These are phyloP conservation scores for Zymoseptoria tritici DNA, from an alignment of 2,329 filamentous ascomycete genomes.

Conservation along the genomic window DNA sequence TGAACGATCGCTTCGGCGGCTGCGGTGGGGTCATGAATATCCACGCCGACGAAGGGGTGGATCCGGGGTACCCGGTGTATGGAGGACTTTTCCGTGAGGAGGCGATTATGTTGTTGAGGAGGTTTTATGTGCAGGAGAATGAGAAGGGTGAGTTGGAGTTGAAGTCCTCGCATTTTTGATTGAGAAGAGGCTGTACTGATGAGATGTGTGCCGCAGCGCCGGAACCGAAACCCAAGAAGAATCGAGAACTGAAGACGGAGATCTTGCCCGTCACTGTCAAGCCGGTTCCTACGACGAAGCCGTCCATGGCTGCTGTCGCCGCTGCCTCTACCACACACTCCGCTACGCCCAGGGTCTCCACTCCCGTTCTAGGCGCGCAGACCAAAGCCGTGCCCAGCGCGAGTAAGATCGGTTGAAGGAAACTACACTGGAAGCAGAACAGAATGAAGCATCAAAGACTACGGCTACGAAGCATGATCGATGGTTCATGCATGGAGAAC, in stretches of 20 bases:
- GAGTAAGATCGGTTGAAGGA: background rate
- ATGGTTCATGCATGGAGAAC: background rate
- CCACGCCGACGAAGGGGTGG: constrained; percentile 67
- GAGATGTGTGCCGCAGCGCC: constrained; percentile 40
- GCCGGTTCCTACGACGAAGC: constrained; percentile 4
- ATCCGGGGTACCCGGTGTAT: constrained; percentile 71
- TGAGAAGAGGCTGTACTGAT: no score
- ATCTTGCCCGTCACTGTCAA: constrained; percentile 42
- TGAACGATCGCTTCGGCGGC: constrained; percentile 94
- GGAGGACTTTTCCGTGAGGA: constrained; percentile 86
- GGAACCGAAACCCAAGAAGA: constrained; percentile 58
- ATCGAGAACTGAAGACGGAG: constrained; percentile 54
- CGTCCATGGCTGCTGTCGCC: background rate
- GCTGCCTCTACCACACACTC: background rate
- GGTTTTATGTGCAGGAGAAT: constrained; percentile 98
- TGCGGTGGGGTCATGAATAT: constrained; percentile 89
- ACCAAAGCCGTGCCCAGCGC: background rate
- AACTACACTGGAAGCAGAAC: background rate
- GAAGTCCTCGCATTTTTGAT: no score
- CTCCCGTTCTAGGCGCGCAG: constrained; percentile 16
- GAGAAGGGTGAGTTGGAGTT: constrained; percentile 60
- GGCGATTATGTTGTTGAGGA: constrained; percentile 81
- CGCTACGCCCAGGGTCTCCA: constrained; percentile 6
- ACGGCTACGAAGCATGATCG: no score
- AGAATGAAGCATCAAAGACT: background rate